Evolutionary conservation across 345 rosid genomes (phyloP).

Genomic region (Ailanthus altissimus): DNA sequence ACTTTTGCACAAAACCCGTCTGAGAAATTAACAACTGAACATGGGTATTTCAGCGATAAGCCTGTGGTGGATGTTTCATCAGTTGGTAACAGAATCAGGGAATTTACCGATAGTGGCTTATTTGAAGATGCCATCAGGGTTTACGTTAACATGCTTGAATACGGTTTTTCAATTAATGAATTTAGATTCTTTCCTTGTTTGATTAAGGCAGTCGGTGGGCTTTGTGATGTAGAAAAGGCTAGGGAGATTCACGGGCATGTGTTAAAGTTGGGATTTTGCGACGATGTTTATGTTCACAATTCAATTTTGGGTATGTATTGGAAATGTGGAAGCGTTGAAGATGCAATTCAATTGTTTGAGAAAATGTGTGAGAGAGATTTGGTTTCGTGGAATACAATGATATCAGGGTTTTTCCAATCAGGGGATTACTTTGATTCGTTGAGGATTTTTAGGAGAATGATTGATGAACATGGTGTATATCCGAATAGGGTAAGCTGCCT

Average conservation of each 20-base stretch:
- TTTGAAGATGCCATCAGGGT: conserved; percentile 38
- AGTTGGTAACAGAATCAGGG: conserved; percentile 30
- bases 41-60: conserved; percentile 15
- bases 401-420: conserved; percentile 36
- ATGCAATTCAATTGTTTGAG: conserved; percentile 41
- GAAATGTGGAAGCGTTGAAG: conserved; percentile 28
- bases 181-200: conserved; percentile 42
- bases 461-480: conserved; percentile 19
- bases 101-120: conserved; percentile 29
- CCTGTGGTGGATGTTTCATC: conserved; percentile 25
- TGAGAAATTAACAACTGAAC: conserved; percentile 2
- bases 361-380: conserved; percentile 37
- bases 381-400: conserved; percentile 50
- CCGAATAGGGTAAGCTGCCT: conserved; percentile 34
- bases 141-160: conserved; percentile 38
- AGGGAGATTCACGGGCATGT: conserved; percentile 46
- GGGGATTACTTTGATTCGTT: conserved; percentile 29
- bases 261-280: conserved; percentile 35
- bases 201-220: conserved; percentile 45
- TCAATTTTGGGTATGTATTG: conserved; percentile 37
- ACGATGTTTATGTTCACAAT: conserved; percentile 36
- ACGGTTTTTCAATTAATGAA: conserved; percentile 31
- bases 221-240: conserved; percentile 25
- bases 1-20: conserved; percentile 8
- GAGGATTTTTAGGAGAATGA: conserved; percentile 33